Base-by-base conservation (phyloP, 805 yeast species). In the Candida chilensis region DNA sequence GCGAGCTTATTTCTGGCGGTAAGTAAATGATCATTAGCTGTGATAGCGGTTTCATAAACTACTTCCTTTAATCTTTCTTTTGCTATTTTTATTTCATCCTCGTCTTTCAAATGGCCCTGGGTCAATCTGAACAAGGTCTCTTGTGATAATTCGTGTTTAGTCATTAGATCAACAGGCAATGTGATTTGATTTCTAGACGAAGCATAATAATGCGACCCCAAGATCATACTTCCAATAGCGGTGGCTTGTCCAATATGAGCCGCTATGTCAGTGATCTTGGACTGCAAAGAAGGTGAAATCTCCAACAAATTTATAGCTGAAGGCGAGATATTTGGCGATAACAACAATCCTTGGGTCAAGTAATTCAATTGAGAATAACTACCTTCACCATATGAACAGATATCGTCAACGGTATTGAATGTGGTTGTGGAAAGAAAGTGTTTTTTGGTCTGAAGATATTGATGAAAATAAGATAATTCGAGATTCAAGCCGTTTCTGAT, bases 221-320 rank as follows among this genome's bases (percentile, higher is more conserved):
- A 55, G 10, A 85, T 60, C 51, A 72, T 62, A 3, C 80, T 65
- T 1, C 85, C 76, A 9, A 85, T 62, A 0, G 87, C 78, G 0
- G 79, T 71, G 2, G 92, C 83, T 49, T 85, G 94, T 5, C 95
- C 95, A 22, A 85, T 54, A 52, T 84, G 94, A 0, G 94, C 92
- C 8, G 75, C 68, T 7, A 78, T 67, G 36, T 80, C 84, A 20
- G 74, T 64, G 6, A 74, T 54, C 4, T 48, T 39, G 12, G 51
- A 50, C 35, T 67, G 71, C n/a, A 74, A 45, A 5, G 37, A 38
- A 0, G 64, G 52, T 27, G 74, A 64, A 16, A 52, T 45, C 35
- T 70, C 74, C 20, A 80, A 48, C 19, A 74, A 44, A 24, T 53
- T 47, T 10, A 70, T 62, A 0, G 72, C 62, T 1, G 76, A 69